phyloP scores from a whole-genome alignment of 257 asterid genomes.

The Lycium barbarum region DNA sequence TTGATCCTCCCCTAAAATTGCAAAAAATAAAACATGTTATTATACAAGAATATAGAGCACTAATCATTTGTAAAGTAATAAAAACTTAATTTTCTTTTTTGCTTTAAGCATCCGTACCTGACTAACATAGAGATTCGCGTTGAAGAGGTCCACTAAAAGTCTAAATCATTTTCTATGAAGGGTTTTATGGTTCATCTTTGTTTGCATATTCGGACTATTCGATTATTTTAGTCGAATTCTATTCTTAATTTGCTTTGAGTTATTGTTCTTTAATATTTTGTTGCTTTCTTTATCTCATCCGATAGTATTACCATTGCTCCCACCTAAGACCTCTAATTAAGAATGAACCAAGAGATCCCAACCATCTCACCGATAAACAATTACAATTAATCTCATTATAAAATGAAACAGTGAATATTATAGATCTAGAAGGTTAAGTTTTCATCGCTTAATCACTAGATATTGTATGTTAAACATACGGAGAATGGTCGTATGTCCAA shows the following conservation, averaged over 20 bases:
- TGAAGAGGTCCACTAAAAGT: neutral
- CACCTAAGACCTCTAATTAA: neutral
- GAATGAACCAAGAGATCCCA: no score
- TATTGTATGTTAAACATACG: no score
- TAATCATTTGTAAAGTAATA: neutral
- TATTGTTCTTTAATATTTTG: no score
- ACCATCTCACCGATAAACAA: no score
- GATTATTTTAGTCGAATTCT: no score
- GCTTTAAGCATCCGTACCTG: neutral
- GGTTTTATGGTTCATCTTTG: neutral
- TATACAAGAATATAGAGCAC: neutral
- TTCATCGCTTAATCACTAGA: no score
- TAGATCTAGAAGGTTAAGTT: no score
- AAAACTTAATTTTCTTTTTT: neutral
- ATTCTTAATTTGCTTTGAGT: no score
- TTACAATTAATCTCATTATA: no score
- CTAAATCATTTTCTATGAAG: neutral
- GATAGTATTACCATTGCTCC: neutral
- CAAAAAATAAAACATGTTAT: neutral
- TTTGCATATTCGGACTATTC: neutral
- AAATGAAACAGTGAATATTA: no score
- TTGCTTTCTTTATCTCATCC: neutral
- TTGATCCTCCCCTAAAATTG: slow-evolving; percentile 54
- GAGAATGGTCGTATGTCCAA: no score
- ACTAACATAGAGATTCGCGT: neutral